Percentiles rank a stretch among this genome's conserved stretches.
Evolutionary conservation across 306 rosid species (phyloP).

Genomic region (Prinsepia uniflora): DNA sequence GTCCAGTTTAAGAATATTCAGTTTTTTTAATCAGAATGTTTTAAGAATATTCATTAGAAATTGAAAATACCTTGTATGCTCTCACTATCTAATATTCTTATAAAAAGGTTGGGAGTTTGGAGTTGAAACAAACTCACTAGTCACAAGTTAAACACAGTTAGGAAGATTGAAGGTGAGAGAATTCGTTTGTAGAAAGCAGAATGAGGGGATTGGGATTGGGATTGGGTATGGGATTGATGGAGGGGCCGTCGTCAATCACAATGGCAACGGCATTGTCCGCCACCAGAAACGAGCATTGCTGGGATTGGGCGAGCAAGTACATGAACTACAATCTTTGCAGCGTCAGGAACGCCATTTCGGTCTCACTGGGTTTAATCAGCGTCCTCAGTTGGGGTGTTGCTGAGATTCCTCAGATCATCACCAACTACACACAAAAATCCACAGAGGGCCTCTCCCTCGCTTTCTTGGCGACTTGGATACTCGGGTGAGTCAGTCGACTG

Average conservation of each 20-base stretch:
- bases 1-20: too few species aligned
- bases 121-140: too few species aligned
- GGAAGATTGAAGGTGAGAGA: too few species aligned
- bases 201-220: too few species aligned
- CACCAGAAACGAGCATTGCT: conserved; percentile 26
- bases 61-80: too few species aligned
- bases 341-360: conserved; percentile 52
- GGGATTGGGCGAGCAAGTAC: conserved; percentile 36
- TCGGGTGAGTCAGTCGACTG: conserved; percentile 43
- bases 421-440: conserved; percentile 61
- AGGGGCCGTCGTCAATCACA: not conserved
- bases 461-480: conserved; percentile 77
- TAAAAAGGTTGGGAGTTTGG: too few species aligned
- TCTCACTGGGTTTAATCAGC: conserved; percentile 53
- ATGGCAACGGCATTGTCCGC: not conserved
- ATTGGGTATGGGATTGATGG: not conserved
- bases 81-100: too few species aligned
- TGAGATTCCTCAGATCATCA: conserved; percentile 80
- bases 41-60: too few species aligned
- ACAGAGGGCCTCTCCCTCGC: conserved; percentile 61
- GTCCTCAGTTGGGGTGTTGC: conserved; percentile 71
- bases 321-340: conserved; percentile 37
- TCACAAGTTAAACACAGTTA: too few species aligned
- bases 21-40: too few species aligned
- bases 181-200: too few species aligned